Conservation (phyloP, 257 asterid genomes). For the Solanum chiquidenum region DNA sequence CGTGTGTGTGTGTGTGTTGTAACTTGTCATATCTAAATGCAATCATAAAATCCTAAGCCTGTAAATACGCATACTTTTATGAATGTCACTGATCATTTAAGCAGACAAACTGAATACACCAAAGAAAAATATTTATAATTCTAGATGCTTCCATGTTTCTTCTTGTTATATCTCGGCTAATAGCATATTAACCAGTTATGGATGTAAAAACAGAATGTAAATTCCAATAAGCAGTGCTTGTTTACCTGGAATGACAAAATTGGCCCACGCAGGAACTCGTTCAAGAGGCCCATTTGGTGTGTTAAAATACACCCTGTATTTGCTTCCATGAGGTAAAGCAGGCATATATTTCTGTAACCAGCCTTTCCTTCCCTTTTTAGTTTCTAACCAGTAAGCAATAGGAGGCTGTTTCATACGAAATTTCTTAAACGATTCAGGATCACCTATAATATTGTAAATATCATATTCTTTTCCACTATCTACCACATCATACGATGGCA, state of each 20-base stretch:
- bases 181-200: neutral
- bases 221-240: slow-evolving; percentile 11
- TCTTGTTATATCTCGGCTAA: neutral
- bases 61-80: neutral
- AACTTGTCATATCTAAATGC: neutral
- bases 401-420: slow-evolving; percentile 73
- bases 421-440: slow-evolving; percentile 68
- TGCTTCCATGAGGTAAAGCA: slow-evolving; percentile 90
- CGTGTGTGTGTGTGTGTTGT: neutral
- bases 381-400: slow-evolving; percentile 87
- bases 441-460: slow-evolving; percentile 41
- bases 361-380: slow-evolving; percentile 89
- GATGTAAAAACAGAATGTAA: slow-evolving; percentile 7
- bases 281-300: slow-evolving; percentile 91
- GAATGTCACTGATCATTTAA: neutral
- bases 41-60: neutral
- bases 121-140: neutral
- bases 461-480: slow-evolving; percentile 56
- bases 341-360: slow-evolving; percentile 85
- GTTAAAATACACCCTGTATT: slow-evolving; percentile 77
- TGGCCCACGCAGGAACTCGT: slow-evolving; percentile 99
- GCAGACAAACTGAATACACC: neutral
- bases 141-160: neutral
- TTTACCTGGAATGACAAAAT: slow-evolving; percentile 82
- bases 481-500: slow-evolving; percentile 79